A percentile compares a stretch with the other conserved stretches of the same genome.
phyloP scores from a whole-genome alignment of 2,329 filamentous ascomycete species.

The Lachnellula arida region DNA sequence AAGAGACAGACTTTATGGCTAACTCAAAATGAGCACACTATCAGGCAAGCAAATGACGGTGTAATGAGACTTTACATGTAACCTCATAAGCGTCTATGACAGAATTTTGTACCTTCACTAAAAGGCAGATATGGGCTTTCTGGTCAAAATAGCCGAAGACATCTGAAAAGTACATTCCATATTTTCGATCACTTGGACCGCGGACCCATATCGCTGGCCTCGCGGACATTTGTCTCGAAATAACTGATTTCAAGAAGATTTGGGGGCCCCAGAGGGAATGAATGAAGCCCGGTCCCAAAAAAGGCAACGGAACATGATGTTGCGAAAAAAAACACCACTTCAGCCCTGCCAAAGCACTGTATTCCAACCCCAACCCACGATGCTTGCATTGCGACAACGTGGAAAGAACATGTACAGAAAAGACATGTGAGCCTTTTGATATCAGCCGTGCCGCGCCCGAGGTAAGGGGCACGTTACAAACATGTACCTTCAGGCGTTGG shows the following conservation, averaged over 20 bases:
- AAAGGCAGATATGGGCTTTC: no score
- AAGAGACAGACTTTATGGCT: no score
- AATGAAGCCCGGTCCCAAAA: not conserved
- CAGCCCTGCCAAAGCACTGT: not conserved
- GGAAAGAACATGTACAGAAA: not conserved
- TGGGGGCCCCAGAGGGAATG: no score
- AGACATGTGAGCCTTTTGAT: not conserved
- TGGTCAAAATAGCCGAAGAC: no score
- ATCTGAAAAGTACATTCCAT: no score
- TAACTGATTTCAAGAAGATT: no score
- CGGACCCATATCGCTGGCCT: not conserved
- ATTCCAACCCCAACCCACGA: not conserved
- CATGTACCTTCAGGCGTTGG: not conserved
- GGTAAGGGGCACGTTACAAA: not conserved
- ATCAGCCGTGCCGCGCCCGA: not conserved
- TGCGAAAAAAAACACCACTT: not conserved
- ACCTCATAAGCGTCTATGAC: no score
- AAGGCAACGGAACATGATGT: not conserved
- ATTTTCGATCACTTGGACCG: not conserved
- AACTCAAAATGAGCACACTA: no score
- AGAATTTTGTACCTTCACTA: no score
- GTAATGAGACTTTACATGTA: no score
- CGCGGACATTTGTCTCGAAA: no score
- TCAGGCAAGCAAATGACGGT: no score
- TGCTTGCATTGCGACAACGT: not conserved